A percentile compares a stretch with the other conserved stretches of the same genome.
These are phyloP conservation scores for Magnolia changhungtana DNA, from an alignment of 164 flowering plant species.

Conservation along the genomic window DNA sequence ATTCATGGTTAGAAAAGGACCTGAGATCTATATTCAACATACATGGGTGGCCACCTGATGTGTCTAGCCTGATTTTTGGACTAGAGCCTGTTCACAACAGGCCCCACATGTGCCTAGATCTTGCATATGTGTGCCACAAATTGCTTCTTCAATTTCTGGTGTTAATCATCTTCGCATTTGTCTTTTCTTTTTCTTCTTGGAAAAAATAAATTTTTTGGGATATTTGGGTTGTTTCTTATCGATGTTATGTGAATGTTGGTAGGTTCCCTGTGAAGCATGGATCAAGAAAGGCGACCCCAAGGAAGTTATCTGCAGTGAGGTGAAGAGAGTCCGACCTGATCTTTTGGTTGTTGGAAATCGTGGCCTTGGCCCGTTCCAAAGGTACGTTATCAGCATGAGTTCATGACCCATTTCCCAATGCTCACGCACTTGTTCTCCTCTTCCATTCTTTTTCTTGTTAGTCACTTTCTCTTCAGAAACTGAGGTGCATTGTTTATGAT, in stretches of 20 bases:
- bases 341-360: slow-evolving; percentile 85
- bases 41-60: background rate
- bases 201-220: background rate
- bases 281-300: slow-evolving; percentile 83
- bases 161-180: background rate
- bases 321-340: slow-evolving; percentile 69
- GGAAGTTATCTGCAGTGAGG: slow-evolving; percentile 84
- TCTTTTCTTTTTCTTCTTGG: background rate
- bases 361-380: slow-evolving; percentile 95
- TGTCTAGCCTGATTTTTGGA: background rate
- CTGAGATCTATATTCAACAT: background rate
- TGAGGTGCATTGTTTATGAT: background rate
- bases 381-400: slow-evolving; percentile 35
- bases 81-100: background rate
- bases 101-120: background rate
- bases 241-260: slow-evolving; percentile 10
- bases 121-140: background rate
- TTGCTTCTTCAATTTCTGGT: background rate
- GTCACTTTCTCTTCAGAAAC: background rate
- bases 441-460: background rate
- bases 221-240: background rate
- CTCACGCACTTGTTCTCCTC: background rate
- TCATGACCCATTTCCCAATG: background rate
- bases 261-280: slow-evolving; percentile 94
- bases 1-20: background rate